A percentile compares a stretch with the other conserved stretches of the same genome.
Evolutionary conservation across 2,329 filamentous ascomycete species (phyloP).

Genomic region (Apiospora aurea): DNA sequence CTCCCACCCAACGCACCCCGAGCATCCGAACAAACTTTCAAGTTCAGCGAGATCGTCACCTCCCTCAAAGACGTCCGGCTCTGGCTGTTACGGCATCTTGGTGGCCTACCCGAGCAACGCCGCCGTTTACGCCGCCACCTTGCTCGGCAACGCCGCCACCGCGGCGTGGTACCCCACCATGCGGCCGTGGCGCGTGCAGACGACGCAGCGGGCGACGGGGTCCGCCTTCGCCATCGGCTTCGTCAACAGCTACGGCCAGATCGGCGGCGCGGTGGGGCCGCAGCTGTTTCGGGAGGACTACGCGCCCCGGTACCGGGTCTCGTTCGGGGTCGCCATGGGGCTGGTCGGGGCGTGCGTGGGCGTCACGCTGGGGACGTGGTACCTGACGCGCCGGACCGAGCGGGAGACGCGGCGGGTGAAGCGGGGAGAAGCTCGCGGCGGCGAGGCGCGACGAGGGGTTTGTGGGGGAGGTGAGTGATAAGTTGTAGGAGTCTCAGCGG

Average conservation of each 20-base stretch:
- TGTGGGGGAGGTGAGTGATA: slow-evolving; percentile 20
- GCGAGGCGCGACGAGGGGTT: slow-evolving; percentile 45
- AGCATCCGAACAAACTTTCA: slow-evolving; percentile 48
- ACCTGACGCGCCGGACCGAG: slow-evolving; percentile 37
- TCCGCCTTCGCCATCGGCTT: slow-evolving; percentile 59
- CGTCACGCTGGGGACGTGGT: slow-evolving; percentile 35
- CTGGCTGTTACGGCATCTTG: slow-evolving; percentile 55
- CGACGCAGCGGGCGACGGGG: slow-evolving; percentile 52
- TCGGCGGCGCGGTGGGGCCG: slow-evolving; percentile 55
- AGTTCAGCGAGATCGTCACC: slow-evolving; percentile 45
- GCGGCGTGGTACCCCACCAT: slow-evolving; percentile 56
- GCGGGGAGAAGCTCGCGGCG: slow-evolving; percentile 47
- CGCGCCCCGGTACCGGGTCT: slow-evolving; percentile 52
- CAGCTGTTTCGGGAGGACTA: slow-evolving; percentile 54
- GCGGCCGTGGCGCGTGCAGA: slow-evolving; percentile 61
- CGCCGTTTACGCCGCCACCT: slow-evolving; percentile 54
- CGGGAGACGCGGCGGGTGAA: slow-evolving; percentile 53
- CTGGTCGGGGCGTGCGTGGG: slow-evolving; percentile 51
- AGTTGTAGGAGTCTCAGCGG: background rate
- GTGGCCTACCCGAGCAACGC: slow-evolving; percentile 53
- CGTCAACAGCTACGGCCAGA: slow-evolving; percentile 57
- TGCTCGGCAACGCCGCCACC: slow-evolving; percentile 52
- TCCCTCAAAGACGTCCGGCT: slow-evolving; percentile 49
- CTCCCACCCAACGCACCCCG: slow-evolving; percentile 51
- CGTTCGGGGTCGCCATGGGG: slow-evolving; percentile 53